phyloP scores from a whole-genome alignment of 306 rosid species.

The Vicia villosa region DNA sequence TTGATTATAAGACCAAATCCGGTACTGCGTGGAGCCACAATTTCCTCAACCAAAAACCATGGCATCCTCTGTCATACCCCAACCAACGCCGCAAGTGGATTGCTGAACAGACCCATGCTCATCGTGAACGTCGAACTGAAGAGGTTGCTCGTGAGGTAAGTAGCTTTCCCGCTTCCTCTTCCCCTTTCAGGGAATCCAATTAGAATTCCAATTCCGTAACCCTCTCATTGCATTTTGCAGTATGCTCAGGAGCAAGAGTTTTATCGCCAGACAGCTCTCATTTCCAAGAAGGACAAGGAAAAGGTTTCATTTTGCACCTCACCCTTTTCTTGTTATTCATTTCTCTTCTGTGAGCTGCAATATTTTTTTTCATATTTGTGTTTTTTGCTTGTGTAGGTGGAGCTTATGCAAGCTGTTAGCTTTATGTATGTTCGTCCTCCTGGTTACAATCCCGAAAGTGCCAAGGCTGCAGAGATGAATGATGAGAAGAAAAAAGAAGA shows the following conservation, averaged over 20 bases:
- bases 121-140: conserved; percentile 61
- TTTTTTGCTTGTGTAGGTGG: conserved; percentile 57
- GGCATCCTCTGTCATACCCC: conserved; percentile 99
- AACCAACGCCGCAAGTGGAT: conserved; percentile 99
- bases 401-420: conserved; percentile 94
- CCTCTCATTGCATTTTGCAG: conserved; percentile 40
- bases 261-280: conserved; percentile 75
- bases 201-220: neutral
- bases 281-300: conserved; percentile 88
- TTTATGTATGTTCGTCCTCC: conserved; percentile 99
- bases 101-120: conserved; percentile 86
- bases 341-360: neutral
- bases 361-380: neutral
- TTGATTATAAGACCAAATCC: conserved; percentile 78
- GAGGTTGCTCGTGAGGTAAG: conserved; percentile 91
- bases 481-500: conserved; percentile 60
- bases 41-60: conserved; percentile 90
- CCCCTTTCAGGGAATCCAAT: neutral
- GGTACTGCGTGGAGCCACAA: conserved; percentile 99
- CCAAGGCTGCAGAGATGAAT: conserved; percentile 86
- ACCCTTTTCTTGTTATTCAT: neutral
- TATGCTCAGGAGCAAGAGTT: conserved; percentile 95
- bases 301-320: conserved; percentile 50
- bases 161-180: neutral
- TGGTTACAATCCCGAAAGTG: conserved; percentile 90